Conservation (phyloP, 2,329 filamentous ascomycete genomes). For the Aspergillus arachidicola region DNA sequence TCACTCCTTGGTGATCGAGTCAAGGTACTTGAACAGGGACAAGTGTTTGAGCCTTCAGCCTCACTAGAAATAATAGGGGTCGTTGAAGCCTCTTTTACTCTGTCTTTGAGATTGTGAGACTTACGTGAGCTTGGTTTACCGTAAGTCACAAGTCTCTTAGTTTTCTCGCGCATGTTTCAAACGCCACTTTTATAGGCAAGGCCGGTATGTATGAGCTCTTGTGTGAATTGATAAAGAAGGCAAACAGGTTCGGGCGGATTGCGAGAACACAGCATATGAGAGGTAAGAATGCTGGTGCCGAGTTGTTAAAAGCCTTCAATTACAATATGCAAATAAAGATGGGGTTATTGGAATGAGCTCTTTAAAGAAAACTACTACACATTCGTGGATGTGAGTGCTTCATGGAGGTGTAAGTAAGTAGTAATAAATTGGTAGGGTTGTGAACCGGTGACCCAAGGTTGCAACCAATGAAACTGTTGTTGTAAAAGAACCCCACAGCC, state of each 20-base stretch:
- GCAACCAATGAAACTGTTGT: not conserved
- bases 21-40: not conserved
- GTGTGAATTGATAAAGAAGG: too few species aligned
- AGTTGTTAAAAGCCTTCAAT: not conserved
- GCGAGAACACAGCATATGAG: not conserved
- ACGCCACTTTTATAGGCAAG: not conserved
- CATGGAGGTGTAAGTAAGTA: not conserved
- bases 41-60: not conserved
- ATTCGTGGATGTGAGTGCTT: not conserved
- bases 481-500: not conserved
- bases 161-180: slow-evolving; percentile 18
- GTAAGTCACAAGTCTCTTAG: slow-evolving; percentile 42
- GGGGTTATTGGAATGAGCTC: not conserved
- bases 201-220: not conserved
- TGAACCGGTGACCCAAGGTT: not conserved
- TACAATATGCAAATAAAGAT: not conserved
- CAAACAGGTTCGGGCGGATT: not conserved
- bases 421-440: not conserved
- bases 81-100: not conserved
- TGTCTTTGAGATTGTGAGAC: not conserved
- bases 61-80: not conserved
- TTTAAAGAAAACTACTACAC: not conserved
- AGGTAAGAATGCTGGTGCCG: not conserved
- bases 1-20: not conserved
- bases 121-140: slow-evolving; percentile 28